Base-by-base conservation (phyloP, 2,329 filamentous ascomycete species). In the Fusarium chlamydosporum region DNA sequence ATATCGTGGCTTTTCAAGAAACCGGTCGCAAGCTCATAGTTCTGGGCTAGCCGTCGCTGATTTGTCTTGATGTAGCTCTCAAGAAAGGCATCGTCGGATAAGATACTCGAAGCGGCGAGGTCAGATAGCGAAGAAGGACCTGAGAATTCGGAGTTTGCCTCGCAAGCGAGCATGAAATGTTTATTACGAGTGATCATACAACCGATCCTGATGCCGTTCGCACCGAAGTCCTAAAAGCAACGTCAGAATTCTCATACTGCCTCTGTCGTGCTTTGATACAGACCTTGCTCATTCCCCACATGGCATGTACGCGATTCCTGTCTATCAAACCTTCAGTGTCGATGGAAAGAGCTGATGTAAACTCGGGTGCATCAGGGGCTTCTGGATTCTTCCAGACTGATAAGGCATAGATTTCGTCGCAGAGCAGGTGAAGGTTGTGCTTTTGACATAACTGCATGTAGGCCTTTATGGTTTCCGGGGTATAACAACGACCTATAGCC, bases 391-490 rank as follows among this genome's bases (percentile, higher is more conserved):
- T 23, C 51, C 38, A 59, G 4, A 59, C 51, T n/a, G 51, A 34
- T 7, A 59, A 10, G 2, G 52, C 51, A 7, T 59, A 59, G 2
- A 59, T 29, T 4, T 57, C 33, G 4, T 59, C 56, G n/a, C 12
- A 13, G 1, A 59, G 55, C 7, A 59, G 20, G 3, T 59, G 34
- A 0, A 59, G 7, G 2, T 7, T 26, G 15, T 46, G 33, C 3
- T 57, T 57, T 6, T 57, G 52, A 4, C 52, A 57, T 6, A 57
- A 20, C 9, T 15, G n/a, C 56, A 59, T 57, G 3, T 57, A 59
- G 1, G 40, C 40, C 6, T 57, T 8, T 0, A 57, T 7, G 15
- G 40, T 20, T 1, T 47, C 4, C 1, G 26, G 12, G 4, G 56
- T 23, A 12, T 59, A 57, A 8, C 40, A 59, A 16, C 33, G 40